These are phyloP conservation scores for Anaeramoeba flamelloides DNA, from an alignment of 78 protist genomes.

Conservation along the genomic window DNA sequence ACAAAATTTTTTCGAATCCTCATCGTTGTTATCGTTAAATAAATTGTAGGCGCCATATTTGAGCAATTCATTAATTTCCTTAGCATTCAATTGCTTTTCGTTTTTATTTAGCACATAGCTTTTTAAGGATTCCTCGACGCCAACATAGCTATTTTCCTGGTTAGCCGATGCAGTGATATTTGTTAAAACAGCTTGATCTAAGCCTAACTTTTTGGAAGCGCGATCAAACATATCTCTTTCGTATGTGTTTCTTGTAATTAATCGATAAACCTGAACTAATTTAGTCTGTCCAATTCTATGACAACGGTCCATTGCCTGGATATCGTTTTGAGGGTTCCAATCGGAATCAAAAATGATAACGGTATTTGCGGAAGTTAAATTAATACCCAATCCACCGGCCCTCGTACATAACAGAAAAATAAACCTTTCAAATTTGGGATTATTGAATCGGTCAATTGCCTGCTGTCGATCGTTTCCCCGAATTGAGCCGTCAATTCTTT, in stretches of 20 bases:
- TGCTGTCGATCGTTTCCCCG: background rate
- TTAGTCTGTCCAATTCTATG: constrained; percentile 9
- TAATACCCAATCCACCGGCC: too few relatives aligned
- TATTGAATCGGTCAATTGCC: constrained; percentile 1
- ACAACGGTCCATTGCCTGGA: constrained; percentile 1
- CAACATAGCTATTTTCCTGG: too few relatives aligned
- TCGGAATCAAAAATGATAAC: too few relatives aligned
- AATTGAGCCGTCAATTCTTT: constrained; percentile 9
- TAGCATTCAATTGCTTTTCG: too few relatives aligned
- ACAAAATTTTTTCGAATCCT: constrained; percentile 23
- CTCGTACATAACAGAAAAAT: constrained; percentile 71
- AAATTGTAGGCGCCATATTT: constrained; percentile 25
- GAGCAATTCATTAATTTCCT: constrained; percentile 19
- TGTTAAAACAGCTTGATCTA: constrained; percentile 53
- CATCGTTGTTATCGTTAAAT: constrained; percentile 23
- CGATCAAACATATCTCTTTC: constrained; percentile 57
- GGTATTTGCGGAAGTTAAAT: too few relatives aligned
- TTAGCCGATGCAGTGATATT: too few relatives aligned
- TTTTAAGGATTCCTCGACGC: too few relatives aligned
- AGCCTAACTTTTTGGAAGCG: constrained; percentile 57
- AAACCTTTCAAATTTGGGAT: constrained; percentile 1
- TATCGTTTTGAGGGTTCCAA: too few relatives aligned
- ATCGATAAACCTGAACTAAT: constrained; percentile 66
- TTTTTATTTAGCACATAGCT: too few relatives aligned
- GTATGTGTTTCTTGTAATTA: constrained; percentile 60